Evolutionary conservation across 148 eudicot genomes (phyloP), one percentile per base, ranked within the genome.

Genomic region (Rhododendron simsii): DNA sequence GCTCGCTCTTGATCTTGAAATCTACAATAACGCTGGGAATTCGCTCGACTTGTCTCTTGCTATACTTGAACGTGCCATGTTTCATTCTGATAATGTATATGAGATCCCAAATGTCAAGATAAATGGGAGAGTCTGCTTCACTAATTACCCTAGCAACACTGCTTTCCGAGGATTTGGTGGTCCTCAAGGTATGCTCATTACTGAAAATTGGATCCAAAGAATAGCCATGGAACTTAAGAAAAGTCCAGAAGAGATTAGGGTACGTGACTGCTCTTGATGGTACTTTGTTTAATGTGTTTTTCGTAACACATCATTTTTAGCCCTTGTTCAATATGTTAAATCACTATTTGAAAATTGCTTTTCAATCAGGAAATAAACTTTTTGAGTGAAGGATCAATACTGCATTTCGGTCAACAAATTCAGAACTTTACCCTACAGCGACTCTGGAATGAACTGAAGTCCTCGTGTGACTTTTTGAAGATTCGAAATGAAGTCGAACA

Each of bases 121-220:
- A 65, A 91, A 89, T 59, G 99, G 99, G 85, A 91, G 87, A 50
- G 99, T 95, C 89, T 97, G 99, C 89, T 97, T 95, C 90, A 97
- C 98, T 84, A 93, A 97, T 92, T 87, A 92, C 48, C 99, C 99
- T 28, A 97, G 98, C 87, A 93, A 97, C 87, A 97, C 99, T 33
- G 99, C 99, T 37, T 97, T 95, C 86, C 91, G 99, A 83, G 99
- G 99, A 88, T 95, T 97, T 88, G 99, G 99, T 88, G 98, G 99
- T 53, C 98, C 99, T 83, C 99, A 97, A 89, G 99, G 99, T 80
- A 95, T 97, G 99, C 94, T 97, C 44, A 90, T 97, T 90, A 77
- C 98, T 81, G 99, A 97, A 92, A 95, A 94, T 86, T 97, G 99
- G 99, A 94, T 97, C 39, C 98, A 97, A 50, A 93, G 98, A 88